Evolutionary conservation across 2,329 filamentous ascomycete species (phyloP).

Genomic region (Cordyceps tenuipes): DNA sequence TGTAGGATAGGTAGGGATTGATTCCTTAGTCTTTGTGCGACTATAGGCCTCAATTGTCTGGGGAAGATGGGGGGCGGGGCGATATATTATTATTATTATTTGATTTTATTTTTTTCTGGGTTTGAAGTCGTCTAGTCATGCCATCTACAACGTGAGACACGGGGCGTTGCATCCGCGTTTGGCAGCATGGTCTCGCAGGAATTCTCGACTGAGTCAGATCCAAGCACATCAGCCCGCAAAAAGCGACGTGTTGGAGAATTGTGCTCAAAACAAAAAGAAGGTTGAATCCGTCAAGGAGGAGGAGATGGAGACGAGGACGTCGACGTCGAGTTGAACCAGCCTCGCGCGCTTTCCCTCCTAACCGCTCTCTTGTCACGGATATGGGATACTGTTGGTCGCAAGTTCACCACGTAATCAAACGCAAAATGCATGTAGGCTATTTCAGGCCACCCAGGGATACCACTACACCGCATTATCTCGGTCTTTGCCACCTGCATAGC

Average conservation of each 20-base stretch:
- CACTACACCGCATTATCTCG: no score
- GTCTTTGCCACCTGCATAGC: no score
- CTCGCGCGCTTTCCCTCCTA: no score
- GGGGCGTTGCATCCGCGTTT: not conserved
- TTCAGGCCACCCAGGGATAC: no score
- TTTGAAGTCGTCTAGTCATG: slow-evolving; percentile 1
- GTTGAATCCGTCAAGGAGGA: not conserved
- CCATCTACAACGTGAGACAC: not conserved
- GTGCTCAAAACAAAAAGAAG: not conserved
- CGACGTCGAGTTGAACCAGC: no score
- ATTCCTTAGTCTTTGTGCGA: not conserved
- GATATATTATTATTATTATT: no score
- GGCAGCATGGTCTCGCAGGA: not conserved
- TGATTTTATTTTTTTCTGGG: not conserved
- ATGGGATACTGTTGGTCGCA: no score
- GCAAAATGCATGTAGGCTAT: no score
- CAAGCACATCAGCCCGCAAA: not conserved
- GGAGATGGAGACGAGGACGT: no score
- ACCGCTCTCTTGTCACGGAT: no score
- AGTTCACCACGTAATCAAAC: no score
- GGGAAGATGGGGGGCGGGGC: not conserved
- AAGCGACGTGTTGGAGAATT: not conserved
- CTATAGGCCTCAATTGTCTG: not conserved
- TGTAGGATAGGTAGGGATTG: no score
- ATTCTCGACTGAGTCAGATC: not conserved